phyloP scores from a whole-genome alignment of 306 rosid species.

The Cicer yamashitae region DNA sequence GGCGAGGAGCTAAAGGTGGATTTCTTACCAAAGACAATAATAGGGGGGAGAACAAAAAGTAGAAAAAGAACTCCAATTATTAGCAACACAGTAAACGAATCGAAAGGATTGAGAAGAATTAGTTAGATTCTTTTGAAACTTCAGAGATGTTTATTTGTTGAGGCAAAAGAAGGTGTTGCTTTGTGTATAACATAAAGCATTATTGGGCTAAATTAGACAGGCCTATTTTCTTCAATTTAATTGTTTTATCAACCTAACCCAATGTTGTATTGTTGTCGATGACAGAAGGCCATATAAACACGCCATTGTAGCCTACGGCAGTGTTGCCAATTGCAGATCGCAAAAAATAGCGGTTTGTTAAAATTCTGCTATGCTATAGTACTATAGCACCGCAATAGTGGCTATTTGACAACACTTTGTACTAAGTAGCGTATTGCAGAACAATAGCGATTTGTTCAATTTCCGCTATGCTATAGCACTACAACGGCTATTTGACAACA shows the following conservation, averaged over 20 bases:
- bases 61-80: background rate
- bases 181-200: background rate
- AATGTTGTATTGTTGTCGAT: background rate
- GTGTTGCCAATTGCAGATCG: too few species aligned
- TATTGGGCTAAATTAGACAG: background rate
- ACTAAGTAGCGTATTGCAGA: too few species aligned
- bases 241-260: background rate
- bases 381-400: too few species aligned
- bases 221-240: background rate
- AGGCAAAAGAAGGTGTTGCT: background rate
- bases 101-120: background rate
- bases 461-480: too few species aligned
- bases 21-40: background rate
- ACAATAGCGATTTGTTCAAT: too few species aligned
- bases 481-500: too few species aligned
- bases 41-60: background rate
- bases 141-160: background rate
- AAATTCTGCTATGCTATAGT: too few species aligned
- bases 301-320: background rate
- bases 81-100: background rate
- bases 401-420: too few species aligned
- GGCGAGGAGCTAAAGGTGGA: background rate
- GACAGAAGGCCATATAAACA: background rate
- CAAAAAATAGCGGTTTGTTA: too few species aligned
- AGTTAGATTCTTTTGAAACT: slow-evolving; percentile 3